Base-by-base conservation (phyloP, 768 basidiomycete genomes). In the Mycena vitilis region DNA sequence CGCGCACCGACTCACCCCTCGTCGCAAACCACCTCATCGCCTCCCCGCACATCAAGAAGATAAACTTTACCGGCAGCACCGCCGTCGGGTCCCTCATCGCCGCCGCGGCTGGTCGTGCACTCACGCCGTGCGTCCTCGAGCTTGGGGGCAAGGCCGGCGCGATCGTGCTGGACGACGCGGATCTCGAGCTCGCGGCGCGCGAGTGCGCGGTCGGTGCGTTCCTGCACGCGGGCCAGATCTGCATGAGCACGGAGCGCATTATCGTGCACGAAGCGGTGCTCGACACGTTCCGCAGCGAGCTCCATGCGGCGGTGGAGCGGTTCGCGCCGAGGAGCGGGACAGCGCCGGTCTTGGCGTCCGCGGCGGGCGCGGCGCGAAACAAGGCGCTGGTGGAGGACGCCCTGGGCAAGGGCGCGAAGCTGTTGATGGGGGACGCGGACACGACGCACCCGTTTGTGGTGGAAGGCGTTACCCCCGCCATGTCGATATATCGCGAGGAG, bases 241-340 rank as follows among this genome's bases (percentile, higher is more conserved):
- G 91, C 79, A 87, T 87, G 74, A 89, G 89, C 30, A 88, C 91
- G 23, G 89, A 90, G 52, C 85, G 91, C 68, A 87, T 92, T 71
- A 89, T 83, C 71, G 90, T 93, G 16, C 90, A 91, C 71, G 84
- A 82, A 68, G 75, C 75, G 15, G 84, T 92, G 68, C 89, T 91
- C 77, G 90, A 92, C 73, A 76, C 84, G 68, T 92, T 92, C 82
- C 71, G 71, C 55, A 75, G 90, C 63, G 74, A 76, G 65, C 78
- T 73, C 47, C 87, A 89, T 77, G 78, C 78, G 1, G 81, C 77
- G 53, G 81, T 86, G 77, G 78, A 86, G 60, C 78, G 78, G 72
- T 62, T 71, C 40, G 42, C 59, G 38, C 57, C 63, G 0, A 12
- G n/a, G 23, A n/a, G 20, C 34, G 66, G 54, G 34, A 48, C 37